A percentile compares a stretch with the other conserved stretches of the same genome.
Evolutionary conservation across 164 flowering plant genomes (phyloP).

Genomic region (Liriodendron chinense): DNA sequence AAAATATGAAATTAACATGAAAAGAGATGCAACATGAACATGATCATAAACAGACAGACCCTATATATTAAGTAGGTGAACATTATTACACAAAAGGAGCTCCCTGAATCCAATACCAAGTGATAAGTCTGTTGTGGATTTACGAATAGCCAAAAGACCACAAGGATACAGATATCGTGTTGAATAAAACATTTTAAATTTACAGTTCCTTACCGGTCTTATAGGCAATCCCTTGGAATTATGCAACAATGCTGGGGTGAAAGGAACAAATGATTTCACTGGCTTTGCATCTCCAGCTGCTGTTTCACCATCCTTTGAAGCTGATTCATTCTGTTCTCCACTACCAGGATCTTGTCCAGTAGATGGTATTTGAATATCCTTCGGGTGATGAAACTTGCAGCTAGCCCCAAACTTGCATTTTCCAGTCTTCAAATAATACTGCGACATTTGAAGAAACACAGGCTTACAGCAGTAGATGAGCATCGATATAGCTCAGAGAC

Average conservation of each 20-base stretch:
- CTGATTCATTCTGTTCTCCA: conserved; percentile 29
- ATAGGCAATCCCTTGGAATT: conserved; percentile 94
- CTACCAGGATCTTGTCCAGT: conserved; percentile 38
- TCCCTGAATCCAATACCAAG: too few relatives aligned
- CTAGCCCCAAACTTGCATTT: conserved; percentile 77
- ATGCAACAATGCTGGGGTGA: conserved; percentile 53
- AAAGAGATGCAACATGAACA: too few relatives aligned
- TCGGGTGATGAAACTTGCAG: conserved; percentile 97
- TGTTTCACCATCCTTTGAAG: conserved; percentile 16
- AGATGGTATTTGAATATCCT: conserved; percentile 46
- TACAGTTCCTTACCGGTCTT: conserved; percentile 55
- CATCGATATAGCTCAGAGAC: not conserved
- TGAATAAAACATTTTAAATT: conserved; percentile 1
- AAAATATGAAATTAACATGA: too few relatives aligned
- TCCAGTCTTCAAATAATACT: conserved; percentile 96
- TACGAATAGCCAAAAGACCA: too few relatives aligned
- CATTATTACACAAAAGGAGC: too few relatives aligned
- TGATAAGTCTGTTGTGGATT: too few relatives aligned
- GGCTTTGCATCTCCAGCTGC: conserved; percentile 25
- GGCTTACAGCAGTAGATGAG: not conserved
- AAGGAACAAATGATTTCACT: conserved; percentile 28
- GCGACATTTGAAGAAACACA: conserved; percentile 9
- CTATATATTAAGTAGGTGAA: too few relatives aligned
- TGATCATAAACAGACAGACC: too few relatives aligned
- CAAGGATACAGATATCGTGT: not conserved